phyloP scores from a whole-genome alignment of 495 filamentous ascomycete genomes.

The Corynascus novoguineensis region DNA sequence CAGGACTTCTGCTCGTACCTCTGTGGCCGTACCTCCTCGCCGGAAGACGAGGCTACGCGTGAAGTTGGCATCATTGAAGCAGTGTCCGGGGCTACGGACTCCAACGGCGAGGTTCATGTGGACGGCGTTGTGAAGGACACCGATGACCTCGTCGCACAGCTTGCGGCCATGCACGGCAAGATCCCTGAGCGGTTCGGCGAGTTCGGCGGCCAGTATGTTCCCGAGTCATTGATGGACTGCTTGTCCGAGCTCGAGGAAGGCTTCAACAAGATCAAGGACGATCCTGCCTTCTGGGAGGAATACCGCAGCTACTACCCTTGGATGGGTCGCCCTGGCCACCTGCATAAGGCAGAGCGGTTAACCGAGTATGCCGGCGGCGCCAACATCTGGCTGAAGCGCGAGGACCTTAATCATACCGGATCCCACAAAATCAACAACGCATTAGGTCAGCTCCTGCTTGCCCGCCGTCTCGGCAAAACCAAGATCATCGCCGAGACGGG shows the following conservation, averaged over 20 bases:
- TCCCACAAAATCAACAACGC: conserved; percentile 99
- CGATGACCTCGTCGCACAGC: conserved; percentile 42
- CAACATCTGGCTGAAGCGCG: conserved; percentile 92
- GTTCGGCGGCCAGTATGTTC: conserved; percentile 98
- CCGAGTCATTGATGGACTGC: conserved; percentile 96
- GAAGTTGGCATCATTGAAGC: conserved; percentile 64
- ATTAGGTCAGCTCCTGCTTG: conserved; percentile 80
- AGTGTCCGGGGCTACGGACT: conserved; percentile 47
- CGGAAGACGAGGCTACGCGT: conserved; percentile 44
- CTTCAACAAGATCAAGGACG: conserved; percentile 80
- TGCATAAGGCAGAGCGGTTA: conserved; percentile 81
- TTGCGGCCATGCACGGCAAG: conserved; percentile 46
- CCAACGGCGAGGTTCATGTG: conserved; percentile 52
- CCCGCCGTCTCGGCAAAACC: conserved; percentile 76
- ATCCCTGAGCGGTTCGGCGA: conserved; percentile 86
- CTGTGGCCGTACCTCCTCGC: conserved; percentile 54
- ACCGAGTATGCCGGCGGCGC: conserved; percentile 86
- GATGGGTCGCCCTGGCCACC: conserved; percentile 89
- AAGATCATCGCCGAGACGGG: conserved; percentile 95
- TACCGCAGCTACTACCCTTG: conserved; percentile 95
- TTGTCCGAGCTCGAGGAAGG: conserved; percentile 82
- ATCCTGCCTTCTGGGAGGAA: conserved; percentile 94
- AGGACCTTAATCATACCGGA: conserved; percentile 82
- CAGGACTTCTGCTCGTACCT: conserved; percentile 82
- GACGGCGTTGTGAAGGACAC: conserved; percentile 39